Base-by-base conservation (phyloP, 371 early-diverging fungal genomes). In the Mucor lusitanicus region DNA sequence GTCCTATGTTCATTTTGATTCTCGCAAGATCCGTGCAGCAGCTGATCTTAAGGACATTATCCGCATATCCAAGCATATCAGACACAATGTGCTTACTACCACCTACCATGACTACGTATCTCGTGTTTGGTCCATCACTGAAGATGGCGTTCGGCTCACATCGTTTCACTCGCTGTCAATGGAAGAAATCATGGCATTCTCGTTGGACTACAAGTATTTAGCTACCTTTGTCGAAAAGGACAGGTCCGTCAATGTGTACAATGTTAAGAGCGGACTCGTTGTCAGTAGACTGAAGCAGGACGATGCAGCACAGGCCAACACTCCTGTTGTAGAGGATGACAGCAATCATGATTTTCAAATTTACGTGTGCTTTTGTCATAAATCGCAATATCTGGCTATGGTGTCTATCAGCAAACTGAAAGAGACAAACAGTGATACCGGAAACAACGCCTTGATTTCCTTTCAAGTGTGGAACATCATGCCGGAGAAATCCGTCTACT, bases 161-260 rank as follows among this genome's bases (percentile, higher is more conserved):
- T 66, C 66, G n/a, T 60, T 59, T 60, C 21, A 50, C 17, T 46
- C 59, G 6, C 19, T 19, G 21, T 17, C 23, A 39, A 39, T 19
- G 6, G 53, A 66, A 23, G 44, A 59, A 9, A 59, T 66, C 1
- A 60, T 66, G 66, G 66, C 66, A 0, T 53, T 66, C 19, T 66
- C 66, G 3, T 25, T 60, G 13, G 40, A 66, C 53, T 60, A 60
- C 9, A 59, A 60, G 25, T 66, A 53, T n/a, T n/a, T 59, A 7
- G 66, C 66, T 5, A 50, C 66, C 1, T 59, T 32, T 30, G 54
- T 40, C 15, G 54, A 53, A 39, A 25, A 42, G 11, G 19, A 27
- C 11, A 25, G 33, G 11, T 28, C 61, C 1, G 21, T 61, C 19
- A 61, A 61, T 15, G 32, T 61, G 11, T 61, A 61, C 27, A 61